A percentile compares a stretch with the other conserved stretches of the same genome.
Conservation (phyloP, 805 yeast genomes). For the Grigorovia transvaalensis region DNA sequence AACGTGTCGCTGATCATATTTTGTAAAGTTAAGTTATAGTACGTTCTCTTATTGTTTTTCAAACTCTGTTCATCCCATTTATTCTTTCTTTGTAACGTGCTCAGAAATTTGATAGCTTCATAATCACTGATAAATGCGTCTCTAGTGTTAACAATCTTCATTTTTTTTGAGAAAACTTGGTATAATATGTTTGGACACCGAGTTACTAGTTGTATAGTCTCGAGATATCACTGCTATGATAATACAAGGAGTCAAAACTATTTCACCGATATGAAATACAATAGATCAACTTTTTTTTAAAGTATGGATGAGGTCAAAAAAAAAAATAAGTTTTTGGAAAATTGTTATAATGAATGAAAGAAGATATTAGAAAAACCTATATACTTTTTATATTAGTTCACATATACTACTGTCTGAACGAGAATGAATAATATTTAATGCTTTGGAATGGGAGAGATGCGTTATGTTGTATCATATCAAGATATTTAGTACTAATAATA, state of each 20-base stretch:
- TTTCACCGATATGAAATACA: too few species aligned
- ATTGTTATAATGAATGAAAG: too few species aligned
- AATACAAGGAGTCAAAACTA: too few species aligned
- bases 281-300: too few species aligned
- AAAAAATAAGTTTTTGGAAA: too few species aligned
- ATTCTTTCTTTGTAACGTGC: slow-evolving; percentile 32
- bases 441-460: background rate
- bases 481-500: background rate
- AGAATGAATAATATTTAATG: background rate
- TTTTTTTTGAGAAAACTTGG: slow-evolving; percentile 7
- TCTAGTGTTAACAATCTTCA: slow-evolving; percentile 38
- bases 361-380: background rate
- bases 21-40: slow-evolving; percentile 30
- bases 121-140: slow-evolving; percentile 47
- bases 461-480: background rate
- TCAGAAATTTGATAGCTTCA: slow-evolving; percentile 43
- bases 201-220: too few species aligned
- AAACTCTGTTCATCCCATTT: slow-evolving; percentile 26
- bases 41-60: slow-evolving; percentile 14
- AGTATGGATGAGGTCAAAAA: too few species aligned
- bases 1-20: slow-evolving; percentile 27
- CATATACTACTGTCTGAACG: background rate
- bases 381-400: background rate
- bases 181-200: too few species aligned
- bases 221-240: too few species aligned